Percentiles rank a stretch among this genome's conserved stretches.
These are phyloP conservation scores for Suillus cothurnatus DNA, from an alignment of 768 basidiomycete species.

Conservation along the genomic window DNA sequence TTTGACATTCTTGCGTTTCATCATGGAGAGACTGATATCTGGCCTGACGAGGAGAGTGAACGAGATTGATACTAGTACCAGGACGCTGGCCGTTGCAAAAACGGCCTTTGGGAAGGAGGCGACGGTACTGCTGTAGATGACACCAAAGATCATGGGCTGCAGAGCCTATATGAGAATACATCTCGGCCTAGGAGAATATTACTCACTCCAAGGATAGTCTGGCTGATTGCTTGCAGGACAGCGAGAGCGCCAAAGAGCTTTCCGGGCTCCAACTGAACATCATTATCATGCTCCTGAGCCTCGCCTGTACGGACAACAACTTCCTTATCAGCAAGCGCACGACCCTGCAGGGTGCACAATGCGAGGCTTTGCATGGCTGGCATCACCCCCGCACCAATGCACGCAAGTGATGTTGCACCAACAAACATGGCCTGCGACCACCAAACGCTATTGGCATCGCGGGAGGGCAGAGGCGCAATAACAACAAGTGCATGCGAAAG, in stretches of 20 bases:
- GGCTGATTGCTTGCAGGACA: constrained; percentile 64
- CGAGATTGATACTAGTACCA: constrained; percentile 53
- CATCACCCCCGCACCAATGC: constrained; percentile 67
- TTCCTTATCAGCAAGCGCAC: constrained; percentile 34
- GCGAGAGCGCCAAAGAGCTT: constrained; percentile 74
- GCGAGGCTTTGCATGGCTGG: constrained; percentile 77
- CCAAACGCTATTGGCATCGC: constrained; percentile 17
- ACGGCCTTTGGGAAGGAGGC: constrained; percentile 67
- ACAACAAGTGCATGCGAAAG: constrained; percentile 65
- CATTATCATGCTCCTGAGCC: constrained; percentile 13
- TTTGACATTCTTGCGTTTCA: constrained; percentile 14
- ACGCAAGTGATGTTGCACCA: constrained; percentile 60
- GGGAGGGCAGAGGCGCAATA: constrained; percentile 49
- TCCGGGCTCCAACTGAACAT: constrained; percentile 45
- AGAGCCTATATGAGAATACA: constrained; percentile 13
- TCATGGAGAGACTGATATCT: constrained; percentile 26
- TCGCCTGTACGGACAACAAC: constrained; percentile 31
- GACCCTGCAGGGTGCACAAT: constrained; percentile 56
- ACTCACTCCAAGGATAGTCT: constrained; percentile 57
- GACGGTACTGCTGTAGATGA: constrained; percentile 67
- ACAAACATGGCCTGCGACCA: constrained; percentile 51
- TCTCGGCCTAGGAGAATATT: background rate
- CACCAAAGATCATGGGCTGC: constrained; percentile 71
- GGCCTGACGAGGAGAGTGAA: constrained; percentile 47
- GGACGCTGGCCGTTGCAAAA: constrained; percentile 58